Evolutionary conservation across 768 basidiomycete genomes (phyloP), one percentile per base, ranked within the genome.

Genomic region (Gymnopilus dilepis): DNA sequence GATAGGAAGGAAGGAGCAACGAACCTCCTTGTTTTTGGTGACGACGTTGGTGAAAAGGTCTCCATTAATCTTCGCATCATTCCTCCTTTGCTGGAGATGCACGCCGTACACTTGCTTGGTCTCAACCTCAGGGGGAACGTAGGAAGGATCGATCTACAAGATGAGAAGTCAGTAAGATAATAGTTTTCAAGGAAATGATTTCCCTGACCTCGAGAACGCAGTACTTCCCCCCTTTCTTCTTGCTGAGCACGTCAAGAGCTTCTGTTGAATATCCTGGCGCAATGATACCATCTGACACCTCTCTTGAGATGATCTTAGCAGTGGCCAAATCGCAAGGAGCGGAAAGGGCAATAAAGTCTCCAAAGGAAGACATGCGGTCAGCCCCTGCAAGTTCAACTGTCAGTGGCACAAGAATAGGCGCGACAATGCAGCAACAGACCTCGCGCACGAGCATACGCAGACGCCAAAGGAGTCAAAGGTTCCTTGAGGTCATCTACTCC

Each of bases 151-250:
- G 75, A 99, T 97, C 96, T 99, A 66, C 4, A 42, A 19, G 8
- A 15, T 40, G 26, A 28, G n/a, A n/a, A n/a, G n/a, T n/a, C n/a
- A n/a, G n/a, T n/a, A n/a, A n/a, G n/a, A n/a, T n/a, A n/a, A n/a
- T n/a, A n/a, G n/a, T n/a, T n/a, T n/a, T n/a, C n/a, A 43, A 22
- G 37, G 15, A 58, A 21, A 38, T 6, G 28, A 48, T 33, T n/a
- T 19, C 30, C 77, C 45, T 64, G n/a, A 95, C 95, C 86, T 97
- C 84, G 13, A 99, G 85, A 13, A 99, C 94, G 69, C 97, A 99
- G 79, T 99, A 99, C 74, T 99, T 99, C 31, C 97, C 97, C 13
- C 85, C 94, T 79, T 99, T 99, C 84, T 99, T 99, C 83, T 96
- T 98, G 50, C 82, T 83, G 42, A 99, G 81, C 31, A 97, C 83